Percentiles rank a stretch among this genome's conserved stretches.
Conservation (phyloP, 2,329 filamentous ascomycete species). For the Thermothelomyces thermophilus region DNA sequence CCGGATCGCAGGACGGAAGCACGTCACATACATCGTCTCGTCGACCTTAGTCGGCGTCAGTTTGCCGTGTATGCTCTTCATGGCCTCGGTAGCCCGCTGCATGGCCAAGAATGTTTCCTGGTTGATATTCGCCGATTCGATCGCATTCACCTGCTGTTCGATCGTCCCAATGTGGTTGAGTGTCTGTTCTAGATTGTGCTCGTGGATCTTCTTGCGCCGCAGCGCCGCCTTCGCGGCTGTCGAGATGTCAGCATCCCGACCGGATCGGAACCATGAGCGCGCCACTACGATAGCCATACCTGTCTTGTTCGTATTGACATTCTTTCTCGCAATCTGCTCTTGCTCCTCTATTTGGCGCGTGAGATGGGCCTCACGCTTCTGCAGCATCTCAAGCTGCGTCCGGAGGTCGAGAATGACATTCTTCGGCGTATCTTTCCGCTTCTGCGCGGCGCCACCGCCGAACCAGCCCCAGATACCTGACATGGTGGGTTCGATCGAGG, state of each 20-base stretch:
- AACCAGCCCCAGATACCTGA: conserved; percentile 82
- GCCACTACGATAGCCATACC: conserved; percentile 48
- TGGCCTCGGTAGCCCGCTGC: conserved; percentile 82
- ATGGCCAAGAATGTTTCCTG: conserved; percentile 91
- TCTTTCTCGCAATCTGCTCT: conserved; percentile 80
- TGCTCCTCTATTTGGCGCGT: conserved; percentile 92
- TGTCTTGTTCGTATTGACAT: conserved; percentile 82
- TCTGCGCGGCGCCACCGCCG: conserved; percentile 72
- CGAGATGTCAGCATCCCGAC: conserved; percentile 6
- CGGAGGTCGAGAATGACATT: conserved; percentile 88
- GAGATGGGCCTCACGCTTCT: conserved; percentile 89
- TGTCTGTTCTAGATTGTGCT: conserved; percentile 88
- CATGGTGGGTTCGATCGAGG: conserved; percentile 35
- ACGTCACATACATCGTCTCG: conserved; percentile 71
- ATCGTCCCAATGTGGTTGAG: conserved; percentile 82
- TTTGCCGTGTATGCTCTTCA: conserved; percentile 87
- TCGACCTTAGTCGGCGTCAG: conserved; percentile 94
- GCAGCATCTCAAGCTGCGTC: conserved; percentile 90
- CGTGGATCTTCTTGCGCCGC: conserved; percentile 88
- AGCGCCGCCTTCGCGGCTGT: conserved; percentile 85
- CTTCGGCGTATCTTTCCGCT: conserved; percentile 90
- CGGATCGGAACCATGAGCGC: background rate
- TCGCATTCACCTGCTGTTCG: conserved; percentile 91
- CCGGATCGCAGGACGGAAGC: no score
- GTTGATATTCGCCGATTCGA: conserved; percentile 98